Evolutionary conservation across 1,284 basidiomycete species (phyloP).

Genomic region (Exsudoporus floridanus): DNA sequence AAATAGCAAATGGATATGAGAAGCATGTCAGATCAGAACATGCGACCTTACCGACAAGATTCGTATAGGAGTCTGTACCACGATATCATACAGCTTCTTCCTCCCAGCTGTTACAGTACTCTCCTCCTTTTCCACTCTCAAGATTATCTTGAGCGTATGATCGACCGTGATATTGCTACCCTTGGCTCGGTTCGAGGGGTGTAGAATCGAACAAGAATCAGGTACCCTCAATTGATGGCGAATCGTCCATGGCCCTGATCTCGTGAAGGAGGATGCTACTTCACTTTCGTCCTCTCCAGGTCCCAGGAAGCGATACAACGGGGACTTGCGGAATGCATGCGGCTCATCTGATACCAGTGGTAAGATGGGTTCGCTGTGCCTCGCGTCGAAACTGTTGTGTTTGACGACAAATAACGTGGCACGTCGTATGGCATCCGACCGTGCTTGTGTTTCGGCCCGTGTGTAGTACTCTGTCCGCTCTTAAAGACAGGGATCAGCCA

Average conservation of each 20-base stretch:
- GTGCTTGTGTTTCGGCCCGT: conserved; percentile 66
- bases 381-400: conserved; percentile 28
- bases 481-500: conserved; percentile 31
- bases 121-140: conserved; percentile 84
- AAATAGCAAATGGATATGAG: not conserved
- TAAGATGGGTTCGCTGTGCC: conserved; percentile 54
- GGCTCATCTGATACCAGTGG: conserved; percentile 64
- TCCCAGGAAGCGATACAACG: conserved; percentile 45
- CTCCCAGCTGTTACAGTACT: conserved; percentile 71
- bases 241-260: conserved; percentile 74
- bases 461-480: conserved; percentile 83
- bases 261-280: conserved; percentile 62
- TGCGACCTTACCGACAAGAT: conserved; percentile 68
- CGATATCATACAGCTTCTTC: conserved; percentile 86
- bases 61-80: conserved; percentile 80
- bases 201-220: conserved; percentile 54
- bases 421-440: conserved; percentile 71
- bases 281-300: conserved; percentile 52
- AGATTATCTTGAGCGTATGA: conserved; percentile 81
- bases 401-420: conserved; percentile 72
- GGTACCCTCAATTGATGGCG: conserved; percentile 58
- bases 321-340: conserved; percentile 54
- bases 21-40: not conserved
- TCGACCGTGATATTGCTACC: conserved; percentile 77
- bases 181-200: conserved; percentile 82